Evolutionary conservation across 2,329 filamentous ascomycete genomes (phyloP).

Genomic region (Fusarium bactridioides): DNA sequence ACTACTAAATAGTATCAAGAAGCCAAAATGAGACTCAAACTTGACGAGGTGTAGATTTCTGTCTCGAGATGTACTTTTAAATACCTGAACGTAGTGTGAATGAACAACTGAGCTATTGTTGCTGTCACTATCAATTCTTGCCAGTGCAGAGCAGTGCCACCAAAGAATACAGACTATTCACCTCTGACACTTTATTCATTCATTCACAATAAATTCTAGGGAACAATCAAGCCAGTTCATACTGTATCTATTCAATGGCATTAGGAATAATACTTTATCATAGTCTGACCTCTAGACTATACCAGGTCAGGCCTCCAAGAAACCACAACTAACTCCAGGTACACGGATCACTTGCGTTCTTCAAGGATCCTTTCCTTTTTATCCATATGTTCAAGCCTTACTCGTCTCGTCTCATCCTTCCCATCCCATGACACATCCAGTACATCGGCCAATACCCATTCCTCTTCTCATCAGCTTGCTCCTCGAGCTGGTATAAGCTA

Average conservation of each 20-base stretch:
- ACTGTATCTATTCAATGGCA: slow-evolving; percentile 42
- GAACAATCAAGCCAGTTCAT: not conserved
- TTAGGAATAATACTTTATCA: slow-evolving; percentile 30
- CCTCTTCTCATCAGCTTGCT: slow-evolving; percentile 21
- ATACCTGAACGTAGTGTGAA: too few relatives aligned
- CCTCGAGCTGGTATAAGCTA: slow-evolving; percentile 32
- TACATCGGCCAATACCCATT: slow-evolving; percentile 29
- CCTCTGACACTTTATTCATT: not conserved
- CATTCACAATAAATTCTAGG: not conserved
- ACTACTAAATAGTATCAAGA: not conserved
- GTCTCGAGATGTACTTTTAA: not conserved
- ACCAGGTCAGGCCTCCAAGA: slow-evolving; percentile 14
- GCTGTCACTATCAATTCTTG: not conserved
- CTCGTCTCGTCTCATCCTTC: not conserved
- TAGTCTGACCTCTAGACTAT: slow-evolving; percentile 19
- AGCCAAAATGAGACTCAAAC: not conserved
- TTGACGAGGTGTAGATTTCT: accelerated
- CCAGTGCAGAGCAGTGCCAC: not conserved
- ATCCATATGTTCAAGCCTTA: slow-evolving; percentile 26
- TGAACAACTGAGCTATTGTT: not conserved
- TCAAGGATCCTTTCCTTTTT: slow-evolving; percentile 22
- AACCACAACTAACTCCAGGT: slow-evolving; percentile 30
- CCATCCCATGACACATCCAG: slow-evolving; percentile 27
- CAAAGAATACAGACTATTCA: not conserved
- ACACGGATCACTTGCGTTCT: slow-evolving; percentile 28